Conservation (phyloP, 2,329 filamentous ascomycete genomes). For the Didymella segeticola region DNA sequence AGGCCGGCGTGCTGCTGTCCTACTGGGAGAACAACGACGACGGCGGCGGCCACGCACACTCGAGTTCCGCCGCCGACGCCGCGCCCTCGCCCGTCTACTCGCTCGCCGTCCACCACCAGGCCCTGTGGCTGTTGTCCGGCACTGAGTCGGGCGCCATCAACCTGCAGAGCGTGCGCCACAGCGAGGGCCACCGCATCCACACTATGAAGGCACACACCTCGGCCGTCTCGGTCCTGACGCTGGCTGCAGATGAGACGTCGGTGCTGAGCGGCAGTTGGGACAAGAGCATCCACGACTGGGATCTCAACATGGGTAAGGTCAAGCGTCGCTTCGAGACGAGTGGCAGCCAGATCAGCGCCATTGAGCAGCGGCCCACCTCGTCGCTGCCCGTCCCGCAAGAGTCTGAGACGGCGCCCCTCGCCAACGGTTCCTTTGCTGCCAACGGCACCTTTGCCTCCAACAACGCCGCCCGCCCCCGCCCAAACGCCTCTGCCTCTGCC, state of each 20-base stretch:
- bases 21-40: conserved; percentile 99
- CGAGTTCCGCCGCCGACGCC: no score
- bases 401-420: conserved; percentile 60
- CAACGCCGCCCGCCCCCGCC: conserved; percentile 65
- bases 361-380: conserved; percentile 83
- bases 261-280: conserved; percentile 96
- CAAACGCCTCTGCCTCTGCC: conserved; percentile 56
- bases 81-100: conserved; percentile 92
- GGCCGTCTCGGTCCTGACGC: conserved; percentile 84
- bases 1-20: conserved; percentile 90
- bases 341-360: conserved; percentile 83
- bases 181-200: conserved; percentile 89
- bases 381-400: conserved; percentile 78
- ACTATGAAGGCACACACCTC: conserved; percentile 84
- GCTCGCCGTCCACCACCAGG: conserved; percentile 86
- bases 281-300: conserved; percentile 93
- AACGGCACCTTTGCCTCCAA: conserved; percentile 81
- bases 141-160: conserved; percentile 92
- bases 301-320: conserved; percentile 82
- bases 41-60: conserved; percentile 56
- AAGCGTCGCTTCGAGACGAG: conserved; percentile 78
- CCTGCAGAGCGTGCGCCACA: conserved; percentile 88
- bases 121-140: conserved; percentile 89
- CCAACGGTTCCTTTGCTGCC: conserved; percentile 75
- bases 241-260: conserved; percentile 84